phyloP scores from a whole-genome alignment of 345 rosid species.

The Salix koriyanagi region DNA sequence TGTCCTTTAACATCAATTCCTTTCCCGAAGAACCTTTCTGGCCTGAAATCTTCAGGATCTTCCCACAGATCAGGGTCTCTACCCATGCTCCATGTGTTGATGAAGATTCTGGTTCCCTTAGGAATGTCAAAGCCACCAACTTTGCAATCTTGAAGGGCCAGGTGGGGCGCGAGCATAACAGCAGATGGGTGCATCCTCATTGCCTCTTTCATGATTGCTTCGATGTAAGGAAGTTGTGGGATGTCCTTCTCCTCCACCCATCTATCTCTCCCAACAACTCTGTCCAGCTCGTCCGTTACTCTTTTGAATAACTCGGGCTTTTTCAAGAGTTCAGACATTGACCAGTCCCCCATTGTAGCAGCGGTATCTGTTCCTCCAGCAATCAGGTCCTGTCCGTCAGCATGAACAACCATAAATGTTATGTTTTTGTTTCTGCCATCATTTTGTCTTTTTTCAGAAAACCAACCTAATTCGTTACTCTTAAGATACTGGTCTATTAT shows the following conservation, averaged over 20 bases:
- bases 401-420: background rate
- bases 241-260: slow-evolving; percentile 59
- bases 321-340: slow-evolving; percentile 43
- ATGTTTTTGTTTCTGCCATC: too few species aligned
- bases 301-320: slow-evolving; percentile 43
- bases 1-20: slow-evolving; percentile 53
- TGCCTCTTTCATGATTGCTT: slow-evolving; percentile 40
- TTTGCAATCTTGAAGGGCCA: slow-evolving; percentile 35
- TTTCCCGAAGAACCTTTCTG: slow-evolving; percentile 49
- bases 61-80: slow-evolving; percentile 62
- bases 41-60: slow-evolving; percentile 43
- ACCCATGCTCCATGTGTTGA: slow-evolving; percentile 51
- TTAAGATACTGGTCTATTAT: too few species aligned
- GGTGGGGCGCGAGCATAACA: slow-evolving; percentile 38
- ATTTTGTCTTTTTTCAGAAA: too few species aligned
- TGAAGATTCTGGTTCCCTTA: slow-evolving; percentile 41
- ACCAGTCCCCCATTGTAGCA: slow-evolving; percentile 59
- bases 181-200: slow-evolving; percentile 29
- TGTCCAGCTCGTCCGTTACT: slow-evolving; percentile 53
- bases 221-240: background rate
- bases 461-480: too few species aligned
- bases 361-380: slow-evolving; percentile 67
- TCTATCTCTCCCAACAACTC: slow-evolving; percentile 46
- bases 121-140: slow-evolving; percentile 44
- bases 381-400: slow-evolving; percentile 38